Conservation (phyloP, 768 basidiomycete genomes). For the Lactarius akahatsu region DNA sequence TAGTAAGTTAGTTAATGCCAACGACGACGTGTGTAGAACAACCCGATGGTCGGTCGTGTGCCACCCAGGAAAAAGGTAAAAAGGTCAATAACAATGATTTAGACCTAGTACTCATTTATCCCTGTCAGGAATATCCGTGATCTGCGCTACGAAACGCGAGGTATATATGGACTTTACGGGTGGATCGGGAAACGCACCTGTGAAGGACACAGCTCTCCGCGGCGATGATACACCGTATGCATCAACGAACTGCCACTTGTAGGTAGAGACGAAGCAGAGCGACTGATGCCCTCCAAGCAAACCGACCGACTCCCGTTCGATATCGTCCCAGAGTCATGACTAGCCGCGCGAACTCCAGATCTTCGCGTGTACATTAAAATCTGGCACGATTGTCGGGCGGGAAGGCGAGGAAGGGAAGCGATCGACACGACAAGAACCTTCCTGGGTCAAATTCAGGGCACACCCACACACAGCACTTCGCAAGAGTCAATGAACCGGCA, state of each 20-base stretch:
- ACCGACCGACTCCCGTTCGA: neutral
- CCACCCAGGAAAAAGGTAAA: neutral
- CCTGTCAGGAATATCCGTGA: neutral
- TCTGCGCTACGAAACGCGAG: conserved; percentile 9
- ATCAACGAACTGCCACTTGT: neutral
- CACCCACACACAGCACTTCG: neutral
- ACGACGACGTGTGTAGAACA: conserved; percentile 6
- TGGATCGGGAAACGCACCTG: conserved; percentile 2
- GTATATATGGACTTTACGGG: conserved; percentile 2
- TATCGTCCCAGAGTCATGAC: neutral
- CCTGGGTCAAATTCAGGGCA: conserved; percentile 20
- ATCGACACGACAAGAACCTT: conserved; percentile 7
- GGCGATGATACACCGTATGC: conserved; percentile 7
- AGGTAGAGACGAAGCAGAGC: neutral
- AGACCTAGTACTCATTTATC: conserved; percentile 1
- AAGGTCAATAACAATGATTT: neutral
- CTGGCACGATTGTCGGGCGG: neutral
- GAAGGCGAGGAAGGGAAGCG: conserved; percentile 1
- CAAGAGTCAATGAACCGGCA: neutral
- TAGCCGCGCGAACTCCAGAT: neutral
- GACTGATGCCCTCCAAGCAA: conserved; percentile 9
- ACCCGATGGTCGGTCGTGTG: conserved; percentile 6
- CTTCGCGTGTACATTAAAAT: neutral
- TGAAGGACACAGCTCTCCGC: conserved; percentile 14
- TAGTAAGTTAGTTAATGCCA: neutral